A percentile compares a stretch with the other conserved stretches of the same genome.
phyloP scores from a whole-genome alignment of 768 basidiomycete genomes.

The Dentipellis sp. region DNA sequence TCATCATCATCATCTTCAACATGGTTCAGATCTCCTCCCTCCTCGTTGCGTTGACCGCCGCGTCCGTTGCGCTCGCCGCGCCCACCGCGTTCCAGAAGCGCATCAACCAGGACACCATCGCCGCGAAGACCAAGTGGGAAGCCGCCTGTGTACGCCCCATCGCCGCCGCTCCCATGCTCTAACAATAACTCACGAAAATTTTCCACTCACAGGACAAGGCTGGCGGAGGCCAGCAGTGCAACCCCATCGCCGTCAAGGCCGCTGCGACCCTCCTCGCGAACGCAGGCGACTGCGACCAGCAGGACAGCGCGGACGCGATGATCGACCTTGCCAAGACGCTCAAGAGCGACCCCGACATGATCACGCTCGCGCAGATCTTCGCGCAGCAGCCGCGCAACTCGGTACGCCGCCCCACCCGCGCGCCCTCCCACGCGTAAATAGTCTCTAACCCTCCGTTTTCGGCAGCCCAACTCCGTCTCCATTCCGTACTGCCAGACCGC shows the following conservation, averaged over 20 bases:
- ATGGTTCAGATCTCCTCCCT: constrained; percentile 26
- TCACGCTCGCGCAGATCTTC: constrained; percentile 42
- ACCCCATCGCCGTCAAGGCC: constrained; percentile 43
- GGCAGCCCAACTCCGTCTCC: constrained; percentile 32
- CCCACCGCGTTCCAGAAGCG: constrained; percentile 30
- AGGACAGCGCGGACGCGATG: constrained; percentile 40
- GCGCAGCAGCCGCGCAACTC: constrained; percentile 50
- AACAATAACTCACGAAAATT: neutral
- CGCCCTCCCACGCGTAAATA: neutral
- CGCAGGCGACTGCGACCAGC: constrained; percentile 30
- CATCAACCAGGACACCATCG: constrained; percentile 35
- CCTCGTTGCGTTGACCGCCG: constrained; percentile 25
- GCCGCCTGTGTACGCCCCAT: constrained; percentile 19
- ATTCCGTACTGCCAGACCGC: constrained; percentile 47
- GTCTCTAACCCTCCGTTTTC: neutral
- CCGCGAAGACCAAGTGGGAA: constrained; percentile 35
- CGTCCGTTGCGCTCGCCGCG: constrained; percentile 23
- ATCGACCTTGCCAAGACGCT: constrained; percentile 40
- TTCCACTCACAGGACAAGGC: constrained; percentile 33
- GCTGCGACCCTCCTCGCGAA: constrained; percentile 54
- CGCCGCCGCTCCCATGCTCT: too few species aligned
- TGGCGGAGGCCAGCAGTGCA: constrained; percentile 49
- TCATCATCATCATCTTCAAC: constrained; percentile 1
- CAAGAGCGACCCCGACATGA: constrained; percentile 37
- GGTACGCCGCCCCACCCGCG: constrained; percentile 25